These are phyloP conservation scores for Metarhizium guizhouense DNA, from an alignment of 2,329 filamentous ascomycete genomes.

Conservation along the genomic window DNA sequence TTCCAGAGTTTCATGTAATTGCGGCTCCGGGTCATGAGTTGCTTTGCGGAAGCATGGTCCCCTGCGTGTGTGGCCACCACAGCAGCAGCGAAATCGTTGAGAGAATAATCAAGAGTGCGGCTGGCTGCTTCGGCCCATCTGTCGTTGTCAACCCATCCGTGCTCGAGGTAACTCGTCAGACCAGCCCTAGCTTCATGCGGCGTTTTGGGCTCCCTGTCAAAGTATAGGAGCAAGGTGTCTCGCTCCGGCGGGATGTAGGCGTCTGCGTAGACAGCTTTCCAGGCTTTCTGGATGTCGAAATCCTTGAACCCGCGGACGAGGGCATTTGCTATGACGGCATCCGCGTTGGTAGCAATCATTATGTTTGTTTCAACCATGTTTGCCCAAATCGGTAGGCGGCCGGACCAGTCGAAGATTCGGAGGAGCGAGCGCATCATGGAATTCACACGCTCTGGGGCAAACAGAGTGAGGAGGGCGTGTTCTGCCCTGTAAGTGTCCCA, in stretches of 20 bases:
- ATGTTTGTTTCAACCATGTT: slow-evolving; percentile 41
- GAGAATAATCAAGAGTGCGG: slow-evolving; percentile 37
- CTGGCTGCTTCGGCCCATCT: slow-evolving; percentile 36
- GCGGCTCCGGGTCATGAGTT: slow-evolving; percentile 25
- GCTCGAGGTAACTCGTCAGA: slow-evolving; percentile 31
- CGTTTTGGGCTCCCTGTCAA: slow-evolving; percentile 35
- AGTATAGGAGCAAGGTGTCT: slow-evolving; percentile 35
- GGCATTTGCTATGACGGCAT: slow-evolving; percentile 38
- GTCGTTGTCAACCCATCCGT: slow-evolving; percentile 38
- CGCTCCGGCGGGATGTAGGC: slow-evolving; percentile 34
- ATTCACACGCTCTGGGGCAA: slow-evolving; percentile 36
- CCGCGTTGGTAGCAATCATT: slow-evolving; percentile 40
- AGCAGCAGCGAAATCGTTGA: slow-evolving; percentile 35
- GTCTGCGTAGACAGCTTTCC: slow-evolving; percentile 33
- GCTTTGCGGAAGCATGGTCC: slow-evolving; percentile 19
- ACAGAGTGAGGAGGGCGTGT: slow-evolving; percentile 34
- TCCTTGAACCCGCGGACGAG: slow-evolving; percentile 30
- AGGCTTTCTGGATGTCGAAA: slow-evolving; percentile 33
- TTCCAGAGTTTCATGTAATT: slow-evolving; percentile 36
- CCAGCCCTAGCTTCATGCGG: slow-evolving; percentile 36
- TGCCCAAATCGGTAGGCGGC: slow-evolving; percentile 38
- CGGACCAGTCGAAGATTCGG: slow-evolving; percentile 35
- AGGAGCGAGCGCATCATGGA: slow-evolving; percentile 37
- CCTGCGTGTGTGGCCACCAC: slow-evolving; percentile 29
- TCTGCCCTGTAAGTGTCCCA: slow-evolving; percentile 41